A percentile compares a stretch with the other conserved stretches of the same genome.
Conservation (phyloP, 805 yeast genomes). For the Sungouiella thailandica region DNA sequence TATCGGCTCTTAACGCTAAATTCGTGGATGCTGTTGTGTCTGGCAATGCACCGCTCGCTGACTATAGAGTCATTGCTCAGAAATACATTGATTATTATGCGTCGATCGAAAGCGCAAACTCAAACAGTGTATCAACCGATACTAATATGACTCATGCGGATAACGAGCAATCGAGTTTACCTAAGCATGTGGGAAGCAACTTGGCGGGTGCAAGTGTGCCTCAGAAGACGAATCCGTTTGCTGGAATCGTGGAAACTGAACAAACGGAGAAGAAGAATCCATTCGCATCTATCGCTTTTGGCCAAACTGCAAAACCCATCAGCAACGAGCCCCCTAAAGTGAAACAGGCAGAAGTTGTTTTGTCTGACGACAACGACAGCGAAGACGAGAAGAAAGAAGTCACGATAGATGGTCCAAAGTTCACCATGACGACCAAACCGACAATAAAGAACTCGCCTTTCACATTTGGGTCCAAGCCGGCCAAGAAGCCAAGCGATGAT, state of each 20-base stretch:
- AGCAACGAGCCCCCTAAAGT: not conserved
- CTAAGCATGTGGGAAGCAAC: no score
- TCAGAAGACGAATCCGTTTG: no score
- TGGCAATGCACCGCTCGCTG: slow-evolving; percentile 22
- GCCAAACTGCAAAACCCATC: no score
- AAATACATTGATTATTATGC: slow-evolving; percentile 55
- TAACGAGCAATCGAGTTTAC: no score
- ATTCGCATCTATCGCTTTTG: no score
- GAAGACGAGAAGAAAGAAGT: slow-evolving; percentile 20
- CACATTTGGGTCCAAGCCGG: slow-evolving; percentile 30
- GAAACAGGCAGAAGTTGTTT: slow-evolving; percentile 5
- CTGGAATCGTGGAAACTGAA: not conserved
- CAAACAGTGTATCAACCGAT: no score
- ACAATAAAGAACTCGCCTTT: slow-evolving; percentile 33
- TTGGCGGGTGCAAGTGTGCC: not conserved
- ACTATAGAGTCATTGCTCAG: slow-evolving; percentile 49
- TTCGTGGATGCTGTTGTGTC: slow-evolving; percentile 52
- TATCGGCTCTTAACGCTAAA: slow-evolving; percentile 62
- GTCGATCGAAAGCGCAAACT: slow-evolving; percentile 19
- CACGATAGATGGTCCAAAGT: slow-evolving; percentile 33
- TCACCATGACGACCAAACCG: slow-evolving; percentile 24
- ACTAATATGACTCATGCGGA: no score
- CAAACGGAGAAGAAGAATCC: no score
- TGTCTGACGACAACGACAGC: slow-evolving; percentile 20
- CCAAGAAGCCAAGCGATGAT: slow-evolving; percentile 30